A percentile compares a stretch with the other conserved stretches of the same genome.
Evolutionary conservation across 768 basidiomycete species (phyloP).

Genomic region (Boletus rubropictus): DNA sequence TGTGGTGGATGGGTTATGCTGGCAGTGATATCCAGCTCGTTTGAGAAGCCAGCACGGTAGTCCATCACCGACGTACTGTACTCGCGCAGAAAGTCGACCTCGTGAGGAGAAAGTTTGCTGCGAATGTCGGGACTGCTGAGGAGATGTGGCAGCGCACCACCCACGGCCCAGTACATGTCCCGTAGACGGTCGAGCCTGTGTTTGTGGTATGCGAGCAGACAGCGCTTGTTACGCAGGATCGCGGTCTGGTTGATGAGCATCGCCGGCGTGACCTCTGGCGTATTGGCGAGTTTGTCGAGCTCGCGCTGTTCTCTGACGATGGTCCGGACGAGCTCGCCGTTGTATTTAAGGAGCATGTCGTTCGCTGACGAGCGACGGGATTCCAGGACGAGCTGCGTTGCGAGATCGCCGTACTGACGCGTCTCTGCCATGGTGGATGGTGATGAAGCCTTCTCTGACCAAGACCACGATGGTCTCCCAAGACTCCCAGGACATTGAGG

Average conservation of each 20-base stretch:
- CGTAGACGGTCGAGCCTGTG: constrained; percentile 80
- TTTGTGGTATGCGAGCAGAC: constrained; percentile 86
- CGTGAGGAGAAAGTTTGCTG: constrained; percentile 69
- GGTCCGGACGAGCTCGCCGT: constrained; percentile 78
- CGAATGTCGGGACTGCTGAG: constrained; percentile 64
- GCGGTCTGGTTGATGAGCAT: constrained; percentile 85
- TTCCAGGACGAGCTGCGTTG: constrained; percentile 81
- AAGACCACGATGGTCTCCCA: constrained; percentile 26
- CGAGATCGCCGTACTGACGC: constrained; percentile 78
- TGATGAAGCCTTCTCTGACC: not conserved
- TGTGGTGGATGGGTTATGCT: constrained; percentile 79
- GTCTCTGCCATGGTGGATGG: constrained; percentile 37
- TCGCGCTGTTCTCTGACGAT: constrained; percentile 89
- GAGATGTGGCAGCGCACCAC: constrained; percentile 81
- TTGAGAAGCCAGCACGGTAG: constrained; percentile 78
- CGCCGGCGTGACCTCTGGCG: constrained; percentile 47
- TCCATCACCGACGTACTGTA: constrained; percentile 80
- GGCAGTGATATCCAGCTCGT: constrained; percentile 83
- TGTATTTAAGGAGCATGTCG: constrained; percentile 86
- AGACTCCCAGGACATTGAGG: constrained; percentile 45
- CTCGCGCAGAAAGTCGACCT: constrained; percentile 77
- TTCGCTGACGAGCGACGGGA: constrained; percentile 80
- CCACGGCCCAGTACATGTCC: constrained; percentile 85
- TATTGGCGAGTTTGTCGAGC: constrained; percentile 56
- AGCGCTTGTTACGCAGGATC: constrained; percentile 91